Evolutionary conservation across 1,284 basidiomycete genomes (phyloP), one percentile per base, ranked within the genome.

Genomic region (Moesziomyces sp.): DNA sequence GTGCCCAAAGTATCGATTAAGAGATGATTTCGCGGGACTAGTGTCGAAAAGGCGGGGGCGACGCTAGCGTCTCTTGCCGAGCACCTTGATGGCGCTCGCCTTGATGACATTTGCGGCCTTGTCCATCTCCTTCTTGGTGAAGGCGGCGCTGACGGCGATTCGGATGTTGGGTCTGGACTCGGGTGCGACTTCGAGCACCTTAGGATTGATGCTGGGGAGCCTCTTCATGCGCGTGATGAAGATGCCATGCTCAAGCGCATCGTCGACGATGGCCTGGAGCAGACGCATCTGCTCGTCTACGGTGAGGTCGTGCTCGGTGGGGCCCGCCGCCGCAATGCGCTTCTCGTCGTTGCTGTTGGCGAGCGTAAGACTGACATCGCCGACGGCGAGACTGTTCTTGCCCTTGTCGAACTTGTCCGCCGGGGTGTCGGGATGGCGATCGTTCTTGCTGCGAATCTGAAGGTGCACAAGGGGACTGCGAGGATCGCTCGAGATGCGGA

Each of bases 381-480:
- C 69, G 19, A 71, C 72, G 34, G 52, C 28, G 7, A 71, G 64
- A 16, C 73, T 63, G 57, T 61, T 67, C 51, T 71, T 71, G 51
- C 63, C 60, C 44, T 58, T 66, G 38, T 77, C 71, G 21, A 62
- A 70, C 60, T 77, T 77, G 28, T 78, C 79, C 1, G 46, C 35
- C 11, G 77, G 60, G 11, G 76, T 78, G 46, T 76, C 78, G 1
- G 78, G 79, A 47, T 82, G 79, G 8, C 62, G 68, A 35, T 80
- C 77, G 45, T 50, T 55, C 61, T 79, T 78, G 70, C 75, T 75
- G 28, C 86, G 86, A 70, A 96, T 86, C 82, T 90, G 88, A 76
- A 99, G 89, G 84, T 97, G 94, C 77, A 98, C 92, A 52, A 97
- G 88, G 3, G 94, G 92, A 23, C 92, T 93, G 5, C 90, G 89